These are phyloP conservation scores for Daldinia bambusicola DNA, from an alignment of 495 filamentous ascomycete species.

Conservation along the genomic window DNA sequence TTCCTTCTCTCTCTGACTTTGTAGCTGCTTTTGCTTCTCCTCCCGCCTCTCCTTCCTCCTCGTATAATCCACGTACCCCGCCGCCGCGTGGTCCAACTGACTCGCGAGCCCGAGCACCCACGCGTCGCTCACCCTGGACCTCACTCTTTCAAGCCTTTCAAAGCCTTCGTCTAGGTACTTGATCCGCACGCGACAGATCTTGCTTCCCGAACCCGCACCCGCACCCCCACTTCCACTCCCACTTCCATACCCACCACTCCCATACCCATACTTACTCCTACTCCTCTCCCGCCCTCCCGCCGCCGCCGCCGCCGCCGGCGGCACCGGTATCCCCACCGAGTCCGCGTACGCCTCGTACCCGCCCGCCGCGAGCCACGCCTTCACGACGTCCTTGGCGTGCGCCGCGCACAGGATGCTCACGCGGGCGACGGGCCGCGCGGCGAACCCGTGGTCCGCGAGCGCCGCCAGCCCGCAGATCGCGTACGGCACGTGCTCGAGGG, in stretches of 20 bases:
- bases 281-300: no score
- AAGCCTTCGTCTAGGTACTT: constrained; percentile 46
- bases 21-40: neutral
- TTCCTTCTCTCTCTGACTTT: neutral
- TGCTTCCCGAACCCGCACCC: neutral
- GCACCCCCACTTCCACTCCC: no score
- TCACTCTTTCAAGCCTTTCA: constrained; percentile 33
- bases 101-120: constrained; percentile 39
- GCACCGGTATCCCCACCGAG: constrained; percentile 38
- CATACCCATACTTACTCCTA: no score
- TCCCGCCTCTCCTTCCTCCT: constrained; percentile 2
- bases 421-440: constrained; percentile 24
- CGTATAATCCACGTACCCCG: constrained; percentile 32
- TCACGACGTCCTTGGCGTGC: constrained; percentile 41
- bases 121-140: constrained; percentile 23
- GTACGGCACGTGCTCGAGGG: constrained; percentile 52
- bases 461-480: constrained; percentile 53
- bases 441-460: constrained; percentile 51
- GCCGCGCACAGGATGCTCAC: constrained; percentile 50
- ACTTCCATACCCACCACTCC: neutral
- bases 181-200: constrained; percentile 36
- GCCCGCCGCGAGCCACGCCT: constrained; percentile 46
- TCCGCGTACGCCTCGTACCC: constrained; percentile 30
- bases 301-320: neutral
- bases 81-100: constrained; percentile 42